Evolutionary conservation across 257 asterid species (phyloP).

Genomic region (Solanum ossicruentum): DNA sequence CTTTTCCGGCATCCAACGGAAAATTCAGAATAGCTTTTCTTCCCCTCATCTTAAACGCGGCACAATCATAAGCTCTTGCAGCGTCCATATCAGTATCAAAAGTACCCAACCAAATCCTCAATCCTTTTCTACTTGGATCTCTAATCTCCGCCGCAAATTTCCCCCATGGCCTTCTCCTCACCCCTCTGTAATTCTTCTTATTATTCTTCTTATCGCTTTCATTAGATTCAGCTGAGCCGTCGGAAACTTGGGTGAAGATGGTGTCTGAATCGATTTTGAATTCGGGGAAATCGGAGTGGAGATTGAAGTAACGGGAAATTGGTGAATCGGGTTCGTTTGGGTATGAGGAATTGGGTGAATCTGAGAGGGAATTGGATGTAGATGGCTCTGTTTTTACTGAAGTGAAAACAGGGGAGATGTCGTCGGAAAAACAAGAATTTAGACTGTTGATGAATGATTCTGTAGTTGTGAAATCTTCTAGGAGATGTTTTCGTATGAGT

Average conservation of each 20-base stretch:
- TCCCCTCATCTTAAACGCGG: slow-evolving; percentile 85
- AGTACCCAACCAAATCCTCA: slow-evolving; percentile 82
- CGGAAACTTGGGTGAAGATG: background rate
- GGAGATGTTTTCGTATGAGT: slow-evolving; percentile 45
- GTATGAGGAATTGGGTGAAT: slow-evolving; percentile 1
- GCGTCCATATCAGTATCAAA: slow-evolving; percentile 58
- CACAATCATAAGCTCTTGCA: slow-evolving; percentile 78
- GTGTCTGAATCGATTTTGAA: slow-evolving; percentile 10
- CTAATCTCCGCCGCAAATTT: slow-evolving; percentile 86
- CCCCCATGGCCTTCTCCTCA: slow-evolving; percentile 88
- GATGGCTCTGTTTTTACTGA: slow-evolving; percentile 12
- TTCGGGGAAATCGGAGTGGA: slow-evolving; percentile 13
- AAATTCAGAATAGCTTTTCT: slow-evolving; percentile 64
- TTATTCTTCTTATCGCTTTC: background rate
- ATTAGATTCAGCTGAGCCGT: background rate
- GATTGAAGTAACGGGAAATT: slow-evolving; percentile 4
- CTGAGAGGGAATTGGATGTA: slow-evolving; percentile 19
- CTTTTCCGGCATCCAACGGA: slow-evolving; percentile 70
- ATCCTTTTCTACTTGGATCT: slow-evolving; percentile 62
- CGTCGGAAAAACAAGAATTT: slow-evolving; percentile 9
- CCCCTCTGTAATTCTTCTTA: slow-evolving; percentile 50
- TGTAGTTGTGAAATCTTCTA: slow-evolving; percentile 28
- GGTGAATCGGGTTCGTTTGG: slow-evolving; percentile 12
- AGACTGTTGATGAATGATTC: slow-evolving; percentile 34
- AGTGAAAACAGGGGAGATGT: background rate